These are phyloP conservation scores for Talaromyces sp. DNA, from an alignment of 2,329 filamentous ascomycete genomes.

Conservation along the genomic window DNA sequence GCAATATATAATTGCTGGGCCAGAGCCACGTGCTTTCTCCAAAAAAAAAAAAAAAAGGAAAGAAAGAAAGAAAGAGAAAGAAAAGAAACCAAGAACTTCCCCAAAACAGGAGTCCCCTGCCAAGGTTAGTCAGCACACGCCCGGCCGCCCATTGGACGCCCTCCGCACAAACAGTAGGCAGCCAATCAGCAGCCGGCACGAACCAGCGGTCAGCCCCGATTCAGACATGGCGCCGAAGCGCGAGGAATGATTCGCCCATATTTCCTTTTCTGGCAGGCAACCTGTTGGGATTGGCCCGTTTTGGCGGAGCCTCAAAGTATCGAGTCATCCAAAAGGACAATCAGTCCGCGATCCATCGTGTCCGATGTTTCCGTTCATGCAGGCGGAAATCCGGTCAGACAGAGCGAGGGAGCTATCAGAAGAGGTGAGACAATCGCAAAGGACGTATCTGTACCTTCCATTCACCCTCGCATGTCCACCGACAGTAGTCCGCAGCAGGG, in stretches of 20 bases:
- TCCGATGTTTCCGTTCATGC: not conserved
- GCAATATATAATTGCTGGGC: no score
- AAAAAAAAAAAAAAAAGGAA: no score
- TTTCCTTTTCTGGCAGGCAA: not conserved
- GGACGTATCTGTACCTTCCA: no score
- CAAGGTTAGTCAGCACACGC: not conserved
- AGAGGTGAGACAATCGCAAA: no score
- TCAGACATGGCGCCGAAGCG: not conserved
- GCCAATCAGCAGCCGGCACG: not conserved
- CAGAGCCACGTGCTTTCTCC: no score
- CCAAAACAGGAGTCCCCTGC: not conserved
- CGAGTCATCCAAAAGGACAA: not conserved
- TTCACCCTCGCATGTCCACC: not conserved
- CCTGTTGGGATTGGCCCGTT: not conserved
- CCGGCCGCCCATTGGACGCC: not conserved
- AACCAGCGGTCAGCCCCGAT: not conserved
- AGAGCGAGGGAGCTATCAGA: no score
- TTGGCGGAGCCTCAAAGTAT: not conserved
- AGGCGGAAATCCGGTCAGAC: not conserved
- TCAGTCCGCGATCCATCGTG: no score
- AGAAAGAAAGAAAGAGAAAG: no score
- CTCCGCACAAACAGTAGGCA: not conserved
- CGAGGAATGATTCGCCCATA: not conserved
- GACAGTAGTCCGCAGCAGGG: no score
- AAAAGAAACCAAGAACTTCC: no score